Evolutionary conservation across 1,139 yeast species (phyloP), one percentile per base, ranked within the genome.

Genomic region (Saccharomycopsis hybrid): DNA sequence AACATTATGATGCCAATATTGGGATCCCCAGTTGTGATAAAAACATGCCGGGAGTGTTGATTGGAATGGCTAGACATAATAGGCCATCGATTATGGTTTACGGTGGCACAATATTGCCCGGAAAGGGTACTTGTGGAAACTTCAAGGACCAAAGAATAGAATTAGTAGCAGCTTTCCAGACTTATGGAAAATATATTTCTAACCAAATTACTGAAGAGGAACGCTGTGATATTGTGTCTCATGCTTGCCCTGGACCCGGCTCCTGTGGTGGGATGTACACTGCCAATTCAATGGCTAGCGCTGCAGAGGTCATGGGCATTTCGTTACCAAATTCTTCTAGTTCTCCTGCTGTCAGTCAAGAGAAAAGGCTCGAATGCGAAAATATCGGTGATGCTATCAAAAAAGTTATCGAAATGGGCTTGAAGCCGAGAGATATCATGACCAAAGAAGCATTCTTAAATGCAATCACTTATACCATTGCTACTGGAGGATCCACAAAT

Each of bases 191-290:
- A 69, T 87, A 71, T 65, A 77, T 92, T 60, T 76, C 95, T 25
- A 77, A 89, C 44, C 74, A 80, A 61, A 88, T 92, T 64, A 72
- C 75, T 50, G 94, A 89, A 62, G 78, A 77, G 39, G 88, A 85
- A 68, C 82, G 97, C 70, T 65, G 72, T 44, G 97, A 90, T 64
- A 85, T 92, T 57, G 86, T 92, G 46, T 76, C 80, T 61, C 86
- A 90, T 63, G 87, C 98, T 25, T 92, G 98, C 70, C 98, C 98
- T 38, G 98, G 98, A 57, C 84, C 97, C 25, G 98, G 98, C 63
- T 94, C 98, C 30, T 92, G 98, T 72, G 98, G 98, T 73, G 98
- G 98, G 73, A 92, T 92, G 97, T 92, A 92, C 73, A 92, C 98
- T 52, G 98, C 98, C 59, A 92, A 92, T 72, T 89, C 97, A 48